Evolutionary conservation across 495 filamentous ascomycete genomes (phyloP).

Genomic region (Chaetomium cochliodes): DNA sequence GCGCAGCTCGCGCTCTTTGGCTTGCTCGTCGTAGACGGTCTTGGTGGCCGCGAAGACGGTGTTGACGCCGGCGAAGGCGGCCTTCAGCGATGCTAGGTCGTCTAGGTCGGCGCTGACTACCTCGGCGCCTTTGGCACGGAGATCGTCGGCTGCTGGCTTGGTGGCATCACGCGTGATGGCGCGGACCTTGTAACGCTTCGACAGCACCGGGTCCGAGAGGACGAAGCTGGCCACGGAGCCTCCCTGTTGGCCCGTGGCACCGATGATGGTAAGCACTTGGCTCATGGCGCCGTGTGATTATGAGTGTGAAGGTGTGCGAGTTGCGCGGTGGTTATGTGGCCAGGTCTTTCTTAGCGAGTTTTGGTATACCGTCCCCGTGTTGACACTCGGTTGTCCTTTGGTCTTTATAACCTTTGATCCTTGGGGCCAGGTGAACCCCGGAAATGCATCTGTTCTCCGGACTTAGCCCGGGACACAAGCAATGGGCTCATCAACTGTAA

Average conservation of each 20-base stretch:
- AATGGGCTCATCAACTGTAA: too few species aligned
- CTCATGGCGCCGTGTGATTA: neutral
- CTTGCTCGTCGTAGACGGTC: conserved; percentile 29
- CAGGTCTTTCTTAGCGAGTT: too few species aligned
- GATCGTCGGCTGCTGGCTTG: conserved; percentile 45
- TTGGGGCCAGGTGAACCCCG: too few species aligned
- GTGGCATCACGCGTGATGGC: conserved; percentile 55
- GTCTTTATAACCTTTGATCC: neutral
- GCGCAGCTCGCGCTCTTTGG: conserved; percentile 38
- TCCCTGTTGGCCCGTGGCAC: conserved; percentile 64
- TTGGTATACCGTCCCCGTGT: too few species aligned
- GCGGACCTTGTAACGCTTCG: conserved; percentile 51
- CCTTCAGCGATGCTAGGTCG: conserved; percentile 40
- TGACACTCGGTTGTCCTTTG: too few species aligned
- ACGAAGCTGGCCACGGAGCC: conserved; percentile 55
- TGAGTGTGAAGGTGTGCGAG: too few species aligned
- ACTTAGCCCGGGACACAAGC: too few species aligned
- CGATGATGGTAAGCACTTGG: conserved; percentile 53
- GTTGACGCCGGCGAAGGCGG: conserved; percentile 45
- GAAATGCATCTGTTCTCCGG: too few species aligned
- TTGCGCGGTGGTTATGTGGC: too few species aligned
- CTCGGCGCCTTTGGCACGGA: conserved; percentile 44
- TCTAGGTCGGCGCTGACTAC: conserved; percentile 41
- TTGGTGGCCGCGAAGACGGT: conserved; percentile 51
- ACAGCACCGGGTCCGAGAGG: conserved; percentile 50